Conservation (phyloP, 2,329 filamentous ascomycete species). For the Penicillium crustosum region DNA sequence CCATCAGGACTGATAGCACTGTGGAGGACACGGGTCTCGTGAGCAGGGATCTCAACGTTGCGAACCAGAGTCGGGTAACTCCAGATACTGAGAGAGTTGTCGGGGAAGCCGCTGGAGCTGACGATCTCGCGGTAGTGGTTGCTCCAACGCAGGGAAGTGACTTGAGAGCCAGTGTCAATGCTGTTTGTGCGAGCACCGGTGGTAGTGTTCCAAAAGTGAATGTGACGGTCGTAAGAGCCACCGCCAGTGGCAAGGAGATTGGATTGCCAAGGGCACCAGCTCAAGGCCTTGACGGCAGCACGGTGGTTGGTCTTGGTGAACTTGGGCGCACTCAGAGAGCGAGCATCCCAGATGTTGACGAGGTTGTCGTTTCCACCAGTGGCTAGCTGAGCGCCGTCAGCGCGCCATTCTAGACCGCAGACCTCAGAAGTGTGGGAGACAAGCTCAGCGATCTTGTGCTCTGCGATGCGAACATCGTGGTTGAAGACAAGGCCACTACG, state of each 20-base stretch:
- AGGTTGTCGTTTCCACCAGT: constrained; percentile 99
- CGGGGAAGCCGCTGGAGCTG: constrained; percentile 96
- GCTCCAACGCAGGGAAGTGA: constrained; percentile 95
- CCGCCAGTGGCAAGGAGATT: constrained; percentile 96
- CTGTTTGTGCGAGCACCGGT: constrained; percentile 97
- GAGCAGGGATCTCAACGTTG: constrained; percentile 95
- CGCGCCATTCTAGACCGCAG: constrained; percentile 95
- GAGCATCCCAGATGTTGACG: constrained; percentile 98
- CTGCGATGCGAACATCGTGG: constrained; percentile 94
- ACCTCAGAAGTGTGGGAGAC: constrained; percentile 97
- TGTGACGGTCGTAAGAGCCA: constrained; percentile 93
- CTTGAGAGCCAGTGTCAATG: constrained; percentile 97
- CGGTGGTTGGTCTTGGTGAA: constrained; percentile 99
- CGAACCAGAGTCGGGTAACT: constrained; percentile 96
- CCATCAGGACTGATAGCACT: constrained; percentile 96
- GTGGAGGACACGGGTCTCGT: constrained; percentile 95
- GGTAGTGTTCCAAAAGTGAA: constrained; percentile 99
- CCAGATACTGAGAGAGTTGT: constrained; percentile 99
- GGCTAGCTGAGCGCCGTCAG: constrained; percentile 92
- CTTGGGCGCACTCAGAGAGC: constrained; percentile 88
- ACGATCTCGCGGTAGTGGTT: constrained; percentile 97
- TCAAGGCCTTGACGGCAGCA: constrained; percentile 94
- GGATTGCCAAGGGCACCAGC: constrained; percentile 98
- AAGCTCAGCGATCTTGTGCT: constrained; percentile 97
- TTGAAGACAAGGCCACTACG: constrained; percentile 95